These are phyloP conservation scores for Aspergillus baeticus DNA, from an alignment of 495 filamentous ascomycete species.

Conservation along the genomic window DNA sequence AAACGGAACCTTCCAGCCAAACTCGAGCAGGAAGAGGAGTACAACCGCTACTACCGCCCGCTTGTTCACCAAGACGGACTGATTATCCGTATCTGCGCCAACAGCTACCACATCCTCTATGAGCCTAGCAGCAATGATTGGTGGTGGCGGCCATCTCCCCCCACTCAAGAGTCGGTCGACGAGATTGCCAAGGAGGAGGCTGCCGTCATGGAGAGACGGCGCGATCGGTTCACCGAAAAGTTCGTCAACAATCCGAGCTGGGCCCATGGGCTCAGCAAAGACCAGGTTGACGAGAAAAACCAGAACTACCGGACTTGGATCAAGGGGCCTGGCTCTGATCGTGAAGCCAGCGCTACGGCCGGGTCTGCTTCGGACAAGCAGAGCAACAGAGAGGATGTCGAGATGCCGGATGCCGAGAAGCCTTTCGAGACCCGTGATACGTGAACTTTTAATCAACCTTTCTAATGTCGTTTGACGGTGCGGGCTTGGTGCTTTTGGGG, in stretches of 20 bases:
- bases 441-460: neutral
- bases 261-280: slow-evolving; percentile 70
- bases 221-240: slow-evolving; percentile 65
- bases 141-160: slow-evolving; percentile 45
- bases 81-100: slow-evolving; percentile 73
- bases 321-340: slow-evolving; percentile 30
- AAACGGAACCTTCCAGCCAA: slow-evolving; percentile 70
- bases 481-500: slow-evolving; percentile 7
- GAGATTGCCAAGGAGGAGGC: slow-evolving; percentile 43
- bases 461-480: neutral
- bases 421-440: slow-evolving; percentile 16
- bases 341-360: slow-evolving; percentile 14
- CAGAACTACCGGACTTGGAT: slow-evolving; percentile 55
- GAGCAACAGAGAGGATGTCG: slow-evolving; percentile 29
- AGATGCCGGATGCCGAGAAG: slow-evolving; percentile 38
- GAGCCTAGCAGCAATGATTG: slow-evolving; percentile 65
- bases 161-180: slow-evolving; percentile 41
- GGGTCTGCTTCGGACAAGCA: slow-evolving; percentile 16
- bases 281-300: slow-evolving; percentile 69
- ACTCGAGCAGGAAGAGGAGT: slow-evolving; percentile 48
- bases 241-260: slow-evolving; percentile 72
- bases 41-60: slow-evolving; percentile 49
- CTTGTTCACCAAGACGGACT: slow-evolving; percentile 71
- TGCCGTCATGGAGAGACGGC: slow-evolving; percentile 54
- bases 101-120: slow-evolving; percentile 79